These are phyloP conservation scores for Pugionium dolabratum DNA, from an alignment of 345 rosid genomes.

Conservation along the genomic window DNA sequence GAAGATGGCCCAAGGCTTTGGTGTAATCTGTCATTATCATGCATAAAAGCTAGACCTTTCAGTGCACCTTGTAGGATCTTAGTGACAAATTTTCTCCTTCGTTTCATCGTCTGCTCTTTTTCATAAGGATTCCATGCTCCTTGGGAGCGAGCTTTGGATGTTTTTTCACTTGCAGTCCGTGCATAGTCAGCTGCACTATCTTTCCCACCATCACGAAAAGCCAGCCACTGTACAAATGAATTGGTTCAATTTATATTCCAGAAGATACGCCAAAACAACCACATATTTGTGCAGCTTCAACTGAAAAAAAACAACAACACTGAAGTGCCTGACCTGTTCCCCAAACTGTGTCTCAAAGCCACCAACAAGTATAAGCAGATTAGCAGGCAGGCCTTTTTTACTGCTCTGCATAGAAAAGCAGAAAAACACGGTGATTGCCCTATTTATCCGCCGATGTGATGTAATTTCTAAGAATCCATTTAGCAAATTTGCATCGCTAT, in stretches of 20 bases:
- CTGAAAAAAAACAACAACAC: conserved; percentile 18
- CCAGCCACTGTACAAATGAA: conserved; percentile 74
- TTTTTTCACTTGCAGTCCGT: conserved; percentile 60
- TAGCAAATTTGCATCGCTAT: conserved; percentile 28
- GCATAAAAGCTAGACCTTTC: conserved; percentile 86
- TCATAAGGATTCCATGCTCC: conserved; percentile 70
- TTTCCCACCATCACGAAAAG: conserved; percentile 79
- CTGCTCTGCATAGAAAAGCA: conserved; percentile 57
- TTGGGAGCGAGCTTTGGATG: conserved; percentile 44
- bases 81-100: conserved; percentile 59
- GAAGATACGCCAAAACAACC: conserved; percentile 20
- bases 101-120: conserved; percentile 50
- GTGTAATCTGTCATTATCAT: conserved; percentile 79
- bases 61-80: conserved; percentile 74
- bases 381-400: conserved; percentile 54
- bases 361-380: conserved; percentile 74
- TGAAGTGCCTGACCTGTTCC: conserved; percentile 67
- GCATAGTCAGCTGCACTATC: conserved; percentile 89
- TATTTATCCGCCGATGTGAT: conserved; percentile 9
- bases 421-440: conserved; percentile 13
- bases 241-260: conserved; percentile 30
- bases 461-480: conserved; percentile 14
- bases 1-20: conserved; percentile 98
- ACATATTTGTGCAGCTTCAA: conserved; percentile 21
- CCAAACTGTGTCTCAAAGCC: conserved; percentile 91